Evolutionary conservation across 2,329 filamentous ascomycete species (phyloP), one percentile per base, ranked within the genome.

Genomic region (Colletotrichum spaethianum): DNA sequence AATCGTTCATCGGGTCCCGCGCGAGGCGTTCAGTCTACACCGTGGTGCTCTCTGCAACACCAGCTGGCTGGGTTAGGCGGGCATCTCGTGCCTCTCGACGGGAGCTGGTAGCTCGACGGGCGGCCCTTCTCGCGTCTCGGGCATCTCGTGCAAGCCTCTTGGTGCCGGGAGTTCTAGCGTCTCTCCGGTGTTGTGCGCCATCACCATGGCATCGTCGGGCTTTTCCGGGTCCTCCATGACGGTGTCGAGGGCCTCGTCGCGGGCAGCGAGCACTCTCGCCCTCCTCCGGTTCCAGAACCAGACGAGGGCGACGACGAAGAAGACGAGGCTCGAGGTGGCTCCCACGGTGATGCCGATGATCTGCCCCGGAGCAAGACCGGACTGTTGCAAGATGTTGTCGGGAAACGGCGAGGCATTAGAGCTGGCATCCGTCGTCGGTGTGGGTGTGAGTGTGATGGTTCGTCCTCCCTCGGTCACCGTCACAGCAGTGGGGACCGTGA

Each of bases 381-480:
- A 72, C 60, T 72, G 70, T 46, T 72, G 70, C 42, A 72, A 59
- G 8, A 72, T 72, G 46, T 72, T 72, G 46, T 72, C 62, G 52
- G 70, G 70, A 36, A 72, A 70, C 1, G 70, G 44, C 18, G 65
- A 62, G 36, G 36, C 42, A 18, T 44, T n/a, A 33, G 62, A 23
- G 36, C 20, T 55, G n/a, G 64, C 11, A 14, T 16, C 52, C 18
- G 42, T 42, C n/a, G 53, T 56, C 12, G 60, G 38, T 12, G 70
- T 70, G 33, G 60, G 38, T 26, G 67, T 67, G 36, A 55, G 23
- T 20, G 70, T 70, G 28, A 67, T 57, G 16, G 66, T 36, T 55
- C 64, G 31, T 26, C 70, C 60, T 23, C 42, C 31, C 44, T 60
- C 59, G 26, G 42, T 55, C 23, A 65, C 62, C 4, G 59, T 70